These are phyloP conservation scores for Claviceps sorghi DNA, from an alignment of 2,329 filamentous ascomycete genomes.

Conservation along the genomic window DNA sequence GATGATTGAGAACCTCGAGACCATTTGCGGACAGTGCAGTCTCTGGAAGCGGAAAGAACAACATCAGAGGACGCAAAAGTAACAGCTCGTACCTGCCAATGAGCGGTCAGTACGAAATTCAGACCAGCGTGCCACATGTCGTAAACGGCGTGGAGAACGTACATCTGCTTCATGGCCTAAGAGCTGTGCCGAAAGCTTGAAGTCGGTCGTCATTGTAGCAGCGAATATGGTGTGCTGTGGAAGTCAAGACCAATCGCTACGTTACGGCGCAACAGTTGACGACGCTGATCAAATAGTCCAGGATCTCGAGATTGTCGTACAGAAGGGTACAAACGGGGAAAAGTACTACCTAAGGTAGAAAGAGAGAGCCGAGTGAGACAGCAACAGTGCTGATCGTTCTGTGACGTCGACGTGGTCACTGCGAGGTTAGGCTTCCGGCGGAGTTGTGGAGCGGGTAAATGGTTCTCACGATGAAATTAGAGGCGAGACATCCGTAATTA, in stretches of 20 bases:
- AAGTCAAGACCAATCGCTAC: background rate
- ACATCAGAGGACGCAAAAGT: slow-evolving; percentile 58
- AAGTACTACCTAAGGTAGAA: no score
- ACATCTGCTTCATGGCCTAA: slow-evolving; percentile 89
- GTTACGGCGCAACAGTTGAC: background rate
- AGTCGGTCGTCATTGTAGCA: slow-evolving; percentile 55
- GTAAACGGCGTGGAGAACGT: slow-evolving; percentile 20
- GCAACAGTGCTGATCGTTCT: background rate
- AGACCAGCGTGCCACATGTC: background rate
- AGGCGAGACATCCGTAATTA: background rate
- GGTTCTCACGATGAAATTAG: background rate
- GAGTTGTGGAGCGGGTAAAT: slow-evolving; percentile 2
- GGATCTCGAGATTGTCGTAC: background rate
- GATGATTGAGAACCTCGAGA: slow-evolving; percentile 50
- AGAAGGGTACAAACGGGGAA: background rate
- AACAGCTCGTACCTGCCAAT: slow-evolving; percentile 65
- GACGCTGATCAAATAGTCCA: background rate
- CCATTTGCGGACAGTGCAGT: slow-evolving; percentile 84
- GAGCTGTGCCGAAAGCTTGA: slow-evolving; percentile 85
- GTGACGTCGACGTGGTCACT: slow-evolving; percentile 5
- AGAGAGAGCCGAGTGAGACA: background rate
- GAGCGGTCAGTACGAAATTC: background rate
- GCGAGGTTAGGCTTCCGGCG: slow-evolving; percentile 3
- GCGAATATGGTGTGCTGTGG: slow-evolving; percentile 2
- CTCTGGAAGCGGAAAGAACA: slow-evolving; percentile 76